These are phyloP conservation scores for Colletotrichum chlorophyti DNA, from an alignment of 2,329 filamentous ascomycete species.

Conservation along the genomic window DNA sequence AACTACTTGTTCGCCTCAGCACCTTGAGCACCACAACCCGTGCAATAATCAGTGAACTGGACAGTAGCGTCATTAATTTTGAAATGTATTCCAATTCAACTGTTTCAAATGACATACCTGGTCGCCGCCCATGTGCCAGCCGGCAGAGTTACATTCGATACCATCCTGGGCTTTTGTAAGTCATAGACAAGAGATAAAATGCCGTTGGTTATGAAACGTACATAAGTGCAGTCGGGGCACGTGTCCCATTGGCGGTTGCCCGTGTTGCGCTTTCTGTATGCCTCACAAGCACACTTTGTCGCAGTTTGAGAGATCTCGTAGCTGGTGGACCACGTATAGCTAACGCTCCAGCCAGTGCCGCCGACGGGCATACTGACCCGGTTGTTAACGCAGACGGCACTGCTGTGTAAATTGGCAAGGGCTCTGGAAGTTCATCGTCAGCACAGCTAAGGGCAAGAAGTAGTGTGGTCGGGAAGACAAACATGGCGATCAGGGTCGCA, in stretches of 20 bases:
- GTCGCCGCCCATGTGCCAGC: constrained; percentile 26
- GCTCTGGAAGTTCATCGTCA: not conserved
- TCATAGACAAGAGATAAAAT: not conserved
- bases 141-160: constrained; percentile 15
- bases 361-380: not conserved
- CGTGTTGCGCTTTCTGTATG: constrained; percentile 23
- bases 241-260: constrained; percentile 28
- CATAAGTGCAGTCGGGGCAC: constrained; percentile 23
- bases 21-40: no score
- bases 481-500: not conserved
- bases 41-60: no score
- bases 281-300: constrained; percentile 20
- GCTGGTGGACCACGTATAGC: constrained; percentile 16
- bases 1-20: no score
- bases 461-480: not conserved
- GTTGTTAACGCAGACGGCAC: constrained; percentile 3
- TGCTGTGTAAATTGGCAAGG: constrained; percentile 6
- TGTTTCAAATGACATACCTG: constrained; percentile 10
- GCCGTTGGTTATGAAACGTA: not conserved
- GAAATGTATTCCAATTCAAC: no score
- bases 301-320: constrained; percentile 10
- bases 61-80: no score
- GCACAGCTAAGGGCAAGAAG: not conserved
- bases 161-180: not conserved
- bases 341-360: constrained; percentile 11